Base-by-base conservation (phyloP, 2,329 filamentous ascomycete species). In the Aureobasidium namibiae region DNA sequence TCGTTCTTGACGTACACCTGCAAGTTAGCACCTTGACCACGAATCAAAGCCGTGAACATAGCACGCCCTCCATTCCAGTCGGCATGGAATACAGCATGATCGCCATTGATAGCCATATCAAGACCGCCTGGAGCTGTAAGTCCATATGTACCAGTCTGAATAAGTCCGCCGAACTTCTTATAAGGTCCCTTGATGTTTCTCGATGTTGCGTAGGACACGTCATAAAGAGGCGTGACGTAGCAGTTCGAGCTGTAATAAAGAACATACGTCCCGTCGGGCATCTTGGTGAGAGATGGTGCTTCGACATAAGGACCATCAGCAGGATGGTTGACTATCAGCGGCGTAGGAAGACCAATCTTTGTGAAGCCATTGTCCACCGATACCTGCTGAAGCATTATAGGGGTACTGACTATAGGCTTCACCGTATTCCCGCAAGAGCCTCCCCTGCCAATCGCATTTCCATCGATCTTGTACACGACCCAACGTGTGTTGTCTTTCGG, bases 51-150 rank as follows among this genome's bases (percentile, higher is more conserved):
- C 10, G 63, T 65, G 31, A 54, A 66, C 50, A 65, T 56, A 0
- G 64, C 64, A 9, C 65, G 60, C 4, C 65, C 64, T n/a, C 46
- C 53, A 1, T 54, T 61, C 31, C 60, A 60, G 26, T 64, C 56
- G 58, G 66, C 69, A 63, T 70, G 69, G 61, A 67, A 71, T n/a
- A 71, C 62, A 1, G 67, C 65, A 44, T 67, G 64, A 31, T 67
- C 57, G 0, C 69, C 69, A 62, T 71, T 67, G 24, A 67, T 63
- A 8, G 66, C 67, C 21, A 71, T 58, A 61, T 70, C 67, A 29
- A 69, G 52, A 3, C 68, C 67, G 16, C 69, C 69, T 1, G 69
- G 67, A 18, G 67, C 66, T 13, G 16, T 41, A 61, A 71, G 62
- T 1, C 65, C 67, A 36, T 63, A 39, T 0, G 46, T 63, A 0